Percentiles rank a stretch among this genome's conserved stretches.
Conservation (phyloP, 202 grass and related monocot genomes). For the Setaria italica region DNA sequence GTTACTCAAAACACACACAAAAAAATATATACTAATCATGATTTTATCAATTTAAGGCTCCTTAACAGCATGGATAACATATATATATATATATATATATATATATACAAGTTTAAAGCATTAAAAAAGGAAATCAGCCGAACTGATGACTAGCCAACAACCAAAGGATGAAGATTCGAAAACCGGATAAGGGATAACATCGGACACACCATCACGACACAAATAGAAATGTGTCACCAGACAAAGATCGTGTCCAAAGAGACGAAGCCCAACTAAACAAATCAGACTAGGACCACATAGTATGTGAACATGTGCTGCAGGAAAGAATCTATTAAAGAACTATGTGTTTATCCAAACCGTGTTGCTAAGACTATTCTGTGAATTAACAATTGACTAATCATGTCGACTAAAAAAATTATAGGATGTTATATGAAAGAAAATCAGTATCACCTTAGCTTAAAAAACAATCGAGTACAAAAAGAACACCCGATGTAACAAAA, state of each 20-base stretch:
- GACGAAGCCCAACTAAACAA: slow-evolving; percentile 1
- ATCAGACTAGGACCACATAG: neutral
- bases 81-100: neutral
- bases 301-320: slow-evolving; percentile 18
- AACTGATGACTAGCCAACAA: slow-evolving; percentile 12
- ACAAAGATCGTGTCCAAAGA: slow-evolving; percentile 12
- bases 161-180: slow-evolving; percentile 22
- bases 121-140: neutral
- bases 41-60: slow-evolving; percentile 23
- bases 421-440: slow-evolving; percentile 17
- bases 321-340: slow-evolving; percentile 26
- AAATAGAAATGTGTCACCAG: neutral
- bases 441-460: neutral
- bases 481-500: neutral
- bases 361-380: neutral
- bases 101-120: neutral
- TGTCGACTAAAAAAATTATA: slow-evolving; percentile 9
- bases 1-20: neutral
- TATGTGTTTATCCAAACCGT: neutral
- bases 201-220: neutral
- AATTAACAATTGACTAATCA: slow-evolving; percentile 13
- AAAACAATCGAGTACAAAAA: neutral
- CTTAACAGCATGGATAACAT: slow-evolving; percentile 17
- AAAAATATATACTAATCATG: neutral
- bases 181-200: slow-evolving; percentile 12